phyloP scores from a whole-genome alignment of 2,329 filamentous ascomycete species.

The Aphanocladium album region DNA sequence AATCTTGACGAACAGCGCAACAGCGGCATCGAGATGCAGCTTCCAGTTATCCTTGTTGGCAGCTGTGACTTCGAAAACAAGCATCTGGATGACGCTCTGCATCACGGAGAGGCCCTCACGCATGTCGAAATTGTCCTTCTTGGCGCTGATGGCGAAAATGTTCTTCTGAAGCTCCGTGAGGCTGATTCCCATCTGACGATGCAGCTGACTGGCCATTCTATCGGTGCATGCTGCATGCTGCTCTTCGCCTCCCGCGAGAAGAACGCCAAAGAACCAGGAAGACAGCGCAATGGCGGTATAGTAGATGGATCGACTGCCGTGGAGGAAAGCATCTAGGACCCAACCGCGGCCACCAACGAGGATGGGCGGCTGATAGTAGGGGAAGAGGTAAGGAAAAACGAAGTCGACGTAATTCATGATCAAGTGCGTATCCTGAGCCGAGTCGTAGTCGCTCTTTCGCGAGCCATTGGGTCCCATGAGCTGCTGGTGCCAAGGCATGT shows the following conservation, averaged over 20 bases:
- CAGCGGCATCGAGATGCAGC: slow-evolving; percentile 45
- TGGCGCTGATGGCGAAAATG: slow-evolving; percentile 31
- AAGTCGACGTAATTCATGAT: slow-evolving; percentile 58
- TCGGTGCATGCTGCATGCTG: slow-evolving; percentile 31
- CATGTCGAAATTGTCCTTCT: slow-evolving; percentile 25
- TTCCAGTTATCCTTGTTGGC: slow-evolving; percentile 44
- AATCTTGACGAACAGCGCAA: slow-evolving; percentile 44
- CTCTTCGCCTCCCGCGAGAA: slow-evolving; percentile 30
- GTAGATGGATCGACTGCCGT: slow-evolving; percentile 52
- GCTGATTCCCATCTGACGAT: slow-evolving; percentile 40
- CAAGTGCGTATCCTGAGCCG: slow-evolving; percentile 30
- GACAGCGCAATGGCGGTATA: slow-evolving; percentile 53
- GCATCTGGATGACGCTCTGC: slow-evolving; percentile 48
- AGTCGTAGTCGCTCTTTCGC: slow-evolving; percentile 18
- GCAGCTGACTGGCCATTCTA: slow-evolving; percentile 34
- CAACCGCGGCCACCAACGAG: slow-evolving; percentile 55
- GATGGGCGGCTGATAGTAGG: slow-evolving; percentile 54
- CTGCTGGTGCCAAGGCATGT: slow-evolving; percentile 29
- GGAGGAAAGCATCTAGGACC: slow-evolving; percentile 50
- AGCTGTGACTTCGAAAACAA: slow-evolving; percentile 46
- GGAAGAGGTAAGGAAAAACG: slow-evolving; percentile 58
- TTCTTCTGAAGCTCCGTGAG: slow-evolving; percentile 40
- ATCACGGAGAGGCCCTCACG: slow-evolving; percentile 36
- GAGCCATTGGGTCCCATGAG: slow-evolving; percentile 13
- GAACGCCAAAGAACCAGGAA: slow-evolving; percentile 51